phyloP scores from a whole-genome alignment of 306 rosid species.

The Castanospermum australe region DNA sequence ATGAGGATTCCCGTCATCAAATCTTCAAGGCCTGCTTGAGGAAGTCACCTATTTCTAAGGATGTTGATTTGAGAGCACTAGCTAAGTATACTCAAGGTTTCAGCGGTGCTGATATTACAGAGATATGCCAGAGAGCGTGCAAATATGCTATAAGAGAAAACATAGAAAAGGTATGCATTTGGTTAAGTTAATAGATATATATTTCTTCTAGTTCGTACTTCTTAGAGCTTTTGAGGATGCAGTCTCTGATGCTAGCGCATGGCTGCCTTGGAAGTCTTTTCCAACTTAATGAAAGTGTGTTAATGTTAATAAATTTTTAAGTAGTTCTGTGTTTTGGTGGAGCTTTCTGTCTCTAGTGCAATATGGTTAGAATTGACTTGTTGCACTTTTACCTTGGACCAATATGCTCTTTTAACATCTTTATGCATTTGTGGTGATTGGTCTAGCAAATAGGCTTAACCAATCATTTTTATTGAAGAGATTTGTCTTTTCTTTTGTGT shows the following conservation, averaged over 20 bases:
- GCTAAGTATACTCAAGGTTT: slow-evolving; percentile 56
- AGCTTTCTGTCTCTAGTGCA: too few species aligned
- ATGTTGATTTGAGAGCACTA: slow-evolving; percentile 55
- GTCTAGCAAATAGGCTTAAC: too few species aligned
- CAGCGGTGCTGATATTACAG: slow-evolving; percentile 64
- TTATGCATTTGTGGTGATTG: neutral
- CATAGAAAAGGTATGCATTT: slow-evolving; percentile 52
- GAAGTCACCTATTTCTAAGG: slow-evolving; percentile 54
- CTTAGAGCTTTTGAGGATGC: neutral
- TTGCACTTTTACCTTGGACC: neutral
- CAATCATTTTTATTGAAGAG: neutral
- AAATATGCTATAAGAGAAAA: slow-evolving; percentile 65
- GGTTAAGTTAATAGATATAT: neutral
- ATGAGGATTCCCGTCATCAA: slow-evolving; percentile 53
- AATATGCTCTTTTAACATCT: neutral
- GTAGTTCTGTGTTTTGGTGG: neutral
- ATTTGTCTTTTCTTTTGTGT: neutral
- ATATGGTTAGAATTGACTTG: neutral
- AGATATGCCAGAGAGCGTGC: slow-evolving; percentile 62
- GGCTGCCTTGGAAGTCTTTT: neutral
- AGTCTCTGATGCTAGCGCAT: neutral
- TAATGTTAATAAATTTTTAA: neutral
- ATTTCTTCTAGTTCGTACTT: neutral
- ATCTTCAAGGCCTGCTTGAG: slow-evolving; percentile 63
- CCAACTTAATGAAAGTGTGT: neutral